These are phyloP conservation scores for Croton setiger DNA, from an alignment of 441 rosid species.

Conservation along the genomic window DNA sequence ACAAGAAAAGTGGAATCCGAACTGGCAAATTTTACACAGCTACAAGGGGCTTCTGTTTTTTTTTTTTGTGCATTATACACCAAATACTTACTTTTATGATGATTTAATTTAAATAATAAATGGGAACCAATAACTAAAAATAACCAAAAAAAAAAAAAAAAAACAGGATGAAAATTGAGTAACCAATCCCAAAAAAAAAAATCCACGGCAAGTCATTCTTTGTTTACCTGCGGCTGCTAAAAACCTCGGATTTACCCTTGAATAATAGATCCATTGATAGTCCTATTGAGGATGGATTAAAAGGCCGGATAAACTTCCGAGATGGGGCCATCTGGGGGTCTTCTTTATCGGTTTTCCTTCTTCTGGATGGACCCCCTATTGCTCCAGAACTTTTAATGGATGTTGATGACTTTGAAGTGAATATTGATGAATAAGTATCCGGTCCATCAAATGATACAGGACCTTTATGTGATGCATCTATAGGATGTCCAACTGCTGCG, in stretches of 20 bases:
- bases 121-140: conserved; percentile 8
- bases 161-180: conserved; percentile 12
- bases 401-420: conserved; percentile 37
- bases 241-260: conserved; percentile 58
- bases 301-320: conserved; percentile 36
- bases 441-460: conserved; percentile 41
- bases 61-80: conserved; percentile 19
- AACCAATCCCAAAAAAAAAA: conserved; percentile 14
- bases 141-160: conserved; percentile 8
- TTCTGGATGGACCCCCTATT: conserved; percentile 41
- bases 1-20: conserved; percentile 25
- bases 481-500: conserved; percentile 70
- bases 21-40: conserved; percentile 22
- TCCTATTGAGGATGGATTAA: conserved; percentile 42
- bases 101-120: conserved; percentile 23
- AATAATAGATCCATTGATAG: conserved; percentile 53
- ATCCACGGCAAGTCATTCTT: not conserved
- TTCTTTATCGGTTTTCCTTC: conserved; percentile 41
- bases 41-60: conserved; percentile 10
- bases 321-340: conserved; percentile 50
- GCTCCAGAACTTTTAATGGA: conserved; percentile 35
- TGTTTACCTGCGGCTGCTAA: conserved; percentile 44
- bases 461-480: conserved; percentile 39
- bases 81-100: conserved; percentile 21
- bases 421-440: conserved; percentile 40